Conservation (phyloP, 768 basidiomycete species). For the Suillus luteus region DNA sequence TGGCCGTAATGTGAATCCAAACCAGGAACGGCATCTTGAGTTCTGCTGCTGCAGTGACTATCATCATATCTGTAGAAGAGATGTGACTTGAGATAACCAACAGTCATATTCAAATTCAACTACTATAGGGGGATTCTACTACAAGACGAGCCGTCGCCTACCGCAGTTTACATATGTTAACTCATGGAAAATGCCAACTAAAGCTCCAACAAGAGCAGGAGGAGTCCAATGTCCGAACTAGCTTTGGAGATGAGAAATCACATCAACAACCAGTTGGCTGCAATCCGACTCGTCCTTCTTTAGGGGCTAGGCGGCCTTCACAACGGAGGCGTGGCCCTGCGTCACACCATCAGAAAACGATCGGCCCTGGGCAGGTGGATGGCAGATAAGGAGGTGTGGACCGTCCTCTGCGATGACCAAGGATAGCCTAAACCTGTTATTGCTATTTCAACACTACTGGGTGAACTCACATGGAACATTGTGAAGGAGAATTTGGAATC, state of each 20-base stretch:
- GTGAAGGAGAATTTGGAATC: constrained; percentile 1
- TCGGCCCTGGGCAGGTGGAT: neutral
- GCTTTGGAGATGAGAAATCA: neutral
- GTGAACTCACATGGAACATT: neutral
- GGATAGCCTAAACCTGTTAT: too few species aligned
- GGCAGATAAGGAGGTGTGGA: neutral
- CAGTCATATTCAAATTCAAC: neutral
- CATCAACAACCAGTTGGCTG: neutral
- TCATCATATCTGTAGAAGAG: neutral
- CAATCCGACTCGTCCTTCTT: constrained; percentile 1
- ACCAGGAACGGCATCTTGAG: constrained; percentile 7
- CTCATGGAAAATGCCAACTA: neutral
- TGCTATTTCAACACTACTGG: too few species aligned
- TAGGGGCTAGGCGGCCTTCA: constrained; percentile 7
- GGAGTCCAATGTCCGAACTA: neutral
- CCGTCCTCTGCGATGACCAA: neutral
- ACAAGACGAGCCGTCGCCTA: neutral
- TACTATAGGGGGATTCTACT: neutral
- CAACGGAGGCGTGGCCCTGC: constrained; percentile 2
- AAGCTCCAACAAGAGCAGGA: neutral
- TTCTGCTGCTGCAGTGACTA: neutral
- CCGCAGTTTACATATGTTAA: neutral
- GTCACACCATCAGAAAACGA: constrained; percentile 2
- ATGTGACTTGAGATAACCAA: neutral
- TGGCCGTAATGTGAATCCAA: constrained; percentile 5